Conservation (phyloP, 2,329 filamentous ascomycete species). For the Alternaria panax region DNA sequence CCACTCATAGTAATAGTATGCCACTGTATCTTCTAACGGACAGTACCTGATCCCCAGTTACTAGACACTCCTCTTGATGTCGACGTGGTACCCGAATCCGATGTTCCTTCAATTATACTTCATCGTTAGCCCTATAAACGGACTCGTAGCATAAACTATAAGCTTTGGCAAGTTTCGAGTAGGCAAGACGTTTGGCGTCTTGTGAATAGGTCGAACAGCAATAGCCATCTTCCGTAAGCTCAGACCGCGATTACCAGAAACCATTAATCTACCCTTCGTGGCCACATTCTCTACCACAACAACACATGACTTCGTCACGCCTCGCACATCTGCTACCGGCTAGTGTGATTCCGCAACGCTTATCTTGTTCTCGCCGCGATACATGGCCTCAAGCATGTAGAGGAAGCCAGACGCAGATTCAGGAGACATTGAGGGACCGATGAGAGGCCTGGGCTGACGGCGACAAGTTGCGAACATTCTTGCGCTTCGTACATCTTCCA, state of each 20-base stretch:
- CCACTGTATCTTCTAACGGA: background rate
- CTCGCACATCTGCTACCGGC: too few species aligned
- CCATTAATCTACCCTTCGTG: background rate
- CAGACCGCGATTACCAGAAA: background rate
- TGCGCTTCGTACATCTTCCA: too few species aligned
- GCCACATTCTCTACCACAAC: background rate
- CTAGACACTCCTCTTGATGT: rapidly evolving
- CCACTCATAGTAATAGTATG: background rate
- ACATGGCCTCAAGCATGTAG: too few species aligned
- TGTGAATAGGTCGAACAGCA: background rate
- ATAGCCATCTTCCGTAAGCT: background rate
- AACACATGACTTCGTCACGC: background rate
- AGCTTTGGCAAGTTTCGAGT: background rate
- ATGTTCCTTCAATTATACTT: background rate
- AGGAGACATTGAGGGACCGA: too few species aligned
- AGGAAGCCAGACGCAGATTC: too few species aligned
- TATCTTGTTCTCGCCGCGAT: too few species aligned
- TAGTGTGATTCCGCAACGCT: too few species aligned
- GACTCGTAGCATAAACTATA: background rate
- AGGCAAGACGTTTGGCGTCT: background rate
- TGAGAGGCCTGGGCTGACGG: too few species aligned
- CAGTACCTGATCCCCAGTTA: background rate
- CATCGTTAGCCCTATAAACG: background rate
- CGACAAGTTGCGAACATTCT: too few species aligned
- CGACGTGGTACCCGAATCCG: background rate